These are phyloP conservation scores for Beauveria caledonica DNA, from an alignment of 2,329 filamentous ascomycete genomes.

Conservation along the genomic window DNA sequence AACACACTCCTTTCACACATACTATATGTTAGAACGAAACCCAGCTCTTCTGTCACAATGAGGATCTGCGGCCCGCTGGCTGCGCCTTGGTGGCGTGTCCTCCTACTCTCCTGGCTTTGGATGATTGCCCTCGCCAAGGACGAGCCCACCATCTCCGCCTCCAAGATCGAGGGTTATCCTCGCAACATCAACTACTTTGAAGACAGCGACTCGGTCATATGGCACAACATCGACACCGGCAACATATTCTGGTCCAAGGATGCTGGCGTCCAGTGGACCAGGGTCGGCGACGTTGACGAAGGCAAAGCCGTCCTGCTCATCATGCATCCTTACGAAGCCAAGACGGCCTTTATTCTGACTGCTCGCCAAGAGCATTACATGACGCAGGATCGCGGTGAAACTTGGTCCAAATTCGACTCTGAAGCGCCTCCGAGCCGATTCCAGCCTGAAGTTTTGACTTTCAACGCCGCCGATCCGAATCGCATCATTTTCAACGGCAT, in stretches of 20 bases:
- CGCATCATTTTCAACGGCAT: slow-evolving; percentile 79
- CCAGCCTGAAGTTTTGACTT: slow-evolving; percentile 49
- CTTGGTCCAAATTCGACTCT: slow-evolving; percentile 68
- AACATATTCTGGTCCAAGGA: slow-evolving; percentile 72
- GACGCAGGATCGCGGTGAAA: slow-evolving; percentile 74
- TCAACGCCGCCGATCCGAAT: slow-evolving; percentile 75
- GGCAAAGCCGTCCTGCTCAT: slow-evolving; percentile 55
- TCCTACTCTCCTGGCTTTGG: slow-evolving; percentile 42
- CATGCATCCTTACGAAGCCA: slow-evolving; percentile 70
- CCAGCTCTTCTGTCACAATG: slow-evolving; percentile 39
- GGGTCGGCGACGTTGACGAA: slow-evolving; percentile 55
- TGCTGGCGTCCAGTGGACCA: slow-evolving; percentile 70
- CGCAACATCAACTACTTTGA: slow-evolving; percentile 79
- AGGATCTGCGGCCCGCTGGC: slow-evolving; percentile 40
- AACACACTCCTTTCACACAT: background rate
- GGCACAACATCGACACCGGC: slow-evolving; percentile 56
- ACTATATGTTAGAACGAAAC: slow-evolving; percentile 32
- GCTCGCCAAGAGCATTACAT: slow-evolving; percentile 64
- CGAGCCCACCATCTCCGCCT: slow-evolving; percentile 57
- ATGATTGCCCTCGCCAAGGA: slow-evolving; percentile 45
- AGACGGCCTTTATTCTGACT: slow-evolving; percentile 75
- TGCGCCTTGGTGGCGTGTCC: slow-evolving; percentile 38
- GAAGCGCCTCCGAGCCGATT: slow-evolving; percentile 48
- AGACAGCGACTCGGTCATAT: slow-evolving; percentile 73
- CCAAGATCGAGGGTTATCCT: slow-evolving; percentile 58